Conservation (phyloP, 2,329 filamentous ascomycete species). For the Purpureocillium takamizusanense region DNA sequence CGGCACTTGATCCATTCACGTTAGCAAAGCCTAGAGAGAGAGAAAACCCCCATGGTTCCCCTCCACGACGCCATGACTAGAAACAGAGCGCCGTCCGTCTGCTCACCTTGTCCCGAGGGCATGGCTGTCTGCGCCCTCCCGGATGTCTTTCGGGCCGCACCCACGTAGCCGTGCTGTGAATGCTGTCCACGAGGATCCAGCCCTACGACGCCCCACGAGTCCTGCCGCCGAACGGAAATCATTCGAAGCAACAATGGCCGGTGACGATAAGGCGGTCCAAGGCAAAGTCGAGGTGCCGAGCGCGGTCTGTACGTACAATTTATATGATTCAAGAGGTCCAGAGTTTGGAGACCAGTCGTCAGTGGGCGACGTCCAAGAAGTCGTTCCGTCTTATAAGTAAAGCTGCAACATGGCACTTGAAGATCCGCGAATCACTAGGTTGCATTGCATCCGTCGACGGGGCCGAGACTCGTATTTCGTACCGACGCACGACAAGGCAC, state of each 20-base stretch:
- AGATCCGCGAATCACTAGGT: neutral
- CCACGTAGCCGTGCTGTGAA: neutral
- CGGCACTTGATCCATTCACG: neutral
- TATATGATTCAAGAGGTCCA: no score
- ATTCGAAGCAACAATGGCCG: neutral
- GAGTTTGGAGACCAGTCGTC: no score
- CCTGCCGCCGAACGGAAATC: neutral
- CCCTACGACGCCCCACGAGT: neutral
- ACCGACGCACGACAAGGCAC: neutral
- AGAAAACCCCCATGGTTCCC: no score
- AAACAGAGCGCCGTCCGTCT: no score
- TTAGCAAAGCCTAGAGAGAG: no score
- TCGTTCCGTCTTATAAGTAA: neutral
- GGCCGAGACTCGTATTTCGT: constrained; percentile 2
- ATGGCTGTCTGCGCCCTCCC: neutral
- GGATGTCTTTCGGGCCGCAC: neutral
- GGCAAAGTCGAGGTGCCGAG: no score
- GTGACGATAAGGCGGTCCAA: no score
- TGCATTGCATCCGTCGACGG: neutral
- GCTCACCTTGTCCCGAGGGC: constrained; percentile 3
- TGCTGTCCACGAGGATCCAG: neutral
- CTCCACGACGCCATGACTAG: no score
- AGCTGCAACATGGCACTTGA: neutral
- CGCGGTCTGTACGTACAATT: no score
- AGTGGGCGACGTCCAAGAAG: neutral